Evolutionary conservation across 2,329 filamentous ascomycete genomes (phyloP).

Genomic region (Paraphoma sp.): DNA sequence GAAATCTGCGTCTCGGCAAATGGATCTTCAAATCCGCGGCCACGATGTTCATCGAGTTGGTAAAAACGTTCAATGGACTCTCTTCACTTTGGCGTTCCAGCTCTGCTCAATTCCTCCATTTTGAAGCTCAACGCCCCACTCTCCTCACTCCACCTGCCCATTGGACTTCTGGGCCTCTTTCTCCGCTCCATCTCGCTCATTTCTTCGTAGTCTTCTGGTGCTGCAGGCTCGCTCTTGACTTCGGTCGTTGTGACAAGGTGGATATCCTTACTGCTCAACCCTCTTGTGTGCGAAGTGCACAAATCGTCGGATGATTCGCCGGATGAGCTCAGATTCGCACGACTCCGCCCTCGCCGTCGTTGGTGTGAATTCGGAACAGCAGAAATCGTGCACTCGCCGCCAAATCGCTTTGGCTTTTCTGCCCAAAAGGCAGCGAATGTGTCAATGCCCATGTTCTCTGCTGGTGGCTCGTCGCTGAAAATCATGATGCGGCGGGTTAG

Average conservation of each 20-base stretch:
- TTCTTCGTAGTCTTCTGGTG: slow-evolving; percentile 41
- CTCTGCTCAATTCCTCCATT: slow-evolving; percentile 6
- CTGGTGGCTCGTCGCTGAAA: slow-evolving; percentile 55
- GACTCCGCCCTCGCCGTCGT: slow-evolving; percentile 16
- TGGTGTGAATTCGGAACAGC: slow-evolving; percentile 16
- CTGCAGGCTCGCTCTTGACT: slow-evolving; percentile 41
- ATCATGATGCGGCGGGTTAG: slow-evolving; percentile 64
- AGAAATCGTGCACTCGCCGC: slow-evolving; percentile 55
- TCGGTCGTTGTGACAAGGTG: slow-evolving; percentile 45
- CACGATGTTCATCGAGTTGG: too few relatives aligned
- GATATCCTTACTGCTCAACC: slow-evolving; percentile 31
- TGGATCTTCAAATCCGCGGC: too few relatives aligned
- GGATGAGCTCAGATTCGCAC: slow-evolving; percentile 21
- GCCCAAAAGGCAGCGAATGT: slow-evolving; percentile 45
- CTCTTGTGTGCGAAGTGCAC: slow-evolving; percentile 5
- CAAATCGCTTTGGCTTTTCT: slow-evolving; percentile 46
- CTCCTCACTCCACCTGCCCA: slow-evolving; percentile 44
- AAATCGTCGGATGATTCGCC: slow-evolving; percentile 38
- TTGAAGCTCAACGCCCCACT: slow-evolving; percentile 22
- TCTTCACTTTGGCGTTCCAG: slow-evolving; percentile 10
- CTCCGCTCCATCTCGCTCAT: slow-evolving; percentile 35
- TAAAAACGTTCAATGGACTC: too few relatives aligned
- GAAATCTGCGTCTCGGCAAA: too few relatives aligned
- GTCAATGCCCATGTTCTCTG: slow-evolving; percentile 45
- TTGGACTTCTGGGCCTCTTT: slow-evolving; percentile 33